phyloP scores from a whole-genome alignment of 2,329 filamentous ascomycete species.

The Cylindrodendrum hubeiense region DNA sequence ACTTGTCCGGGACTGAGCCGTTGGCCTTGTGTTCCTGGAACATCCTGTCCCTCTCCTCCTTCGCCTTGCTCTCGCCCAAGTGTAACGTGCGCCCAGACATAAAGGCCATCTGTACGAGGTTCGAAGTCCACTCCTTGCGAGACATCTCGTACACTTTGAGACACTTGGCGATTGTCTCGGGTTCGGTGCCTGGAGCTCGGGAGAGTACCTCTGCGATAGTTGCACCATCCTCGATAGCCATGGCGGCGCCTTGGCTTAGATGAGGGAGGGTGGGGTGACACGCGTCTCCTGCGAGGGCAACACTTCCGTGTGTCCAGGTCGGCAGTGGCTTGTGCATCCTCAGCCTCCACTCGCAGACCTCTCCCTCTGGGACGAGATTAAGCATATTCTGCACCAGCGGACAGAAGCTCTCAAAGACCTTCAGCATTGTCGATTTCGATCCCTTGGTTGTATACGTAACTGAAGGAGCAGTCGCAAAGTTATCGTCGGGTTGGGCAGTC shows the following conservation, averaged over 20 bases:
- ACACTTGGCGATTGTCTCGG: conserved; percentile 42
- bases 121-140: conserved; percentile 44
- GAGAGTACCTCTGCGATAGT: conserved; percentile 41
- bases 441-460: conserved; percentile 74
- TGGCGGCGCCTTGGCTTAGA: conserved; percentile 75
- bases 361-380: conserved; percentile 70
- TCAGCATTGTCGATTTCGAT: conserved; percentile 70
- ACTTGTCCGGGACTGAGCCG: conserved; percentile 73
- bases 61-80: conserved; percentile 68
- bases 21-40: conserved; percentile 65
- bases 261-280: conserved; percentile 78
- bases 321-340: conserved; percentile 71
- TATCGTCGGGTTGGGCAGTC: conserved; percentile 70
- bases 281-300: conserved; percentile 72
- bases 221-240: conserved; percentile 76
- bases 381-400: conserved; percentile 72
- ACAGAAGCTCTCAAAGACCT: conserved; percentile 71
- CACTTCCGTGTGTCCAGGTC: conserved; percentile 69
- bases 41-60: conserved; percentile 69
- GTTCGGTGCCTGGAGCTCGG: conserved; percentile 33
- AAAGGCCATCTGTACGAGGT: conserved; percentile 42
- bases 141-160: conserved; percentile 43
- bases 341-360: conserved; percentile 77
- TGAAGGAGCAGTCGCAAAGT: conserved; percentile 61
- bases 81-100: conserved; percentile 64